These are phyloP conservation scores for thale cress (Arabidopsis thaliana) DNA, from an alignment of 345 rosid species.

Conservation along the genomic window TAIR10.1 NC_003076.8:16933501-16934000, in stretches of 20 bases:
- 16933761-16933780: conserved; percentile 80
- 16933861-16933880: not conserved
- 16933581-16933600: conserved; percentile 99
- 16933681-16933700: conserved; percentile 64
- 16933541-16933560: conserved; percentile 86
- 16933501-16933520: conserved; percentile 97
- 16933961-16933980: no score
- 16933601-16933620: conserved; percentile 84
- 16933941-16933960: no score
- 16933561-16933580: conserved; percentile 86
- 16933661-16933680: conserved; percentile 85
- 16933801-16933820: conserved; percentile 8
- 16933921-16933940: no score
- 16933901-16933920: not conserved
- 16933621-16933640: conserved; percentile 73
- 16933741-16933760: conserved; percentile 79
- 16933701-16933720: conserved; percentile 65
- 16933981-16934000: no score
- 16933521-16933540: conserved; percentile 94
- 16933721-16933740: conserved; percentile 76
- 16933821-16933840: conserved; percentile 3
- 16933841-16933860: conserved; percentile 17
- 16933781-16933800: conserved; percentile 66
- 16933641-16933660: conserved; percentile 98
- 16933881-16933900: not conserved